Evolutionary conservation across 2,329 filamentous ascomycete species (phyloP).

Genomic region (Zasmidium citrigriseum): DNA sequence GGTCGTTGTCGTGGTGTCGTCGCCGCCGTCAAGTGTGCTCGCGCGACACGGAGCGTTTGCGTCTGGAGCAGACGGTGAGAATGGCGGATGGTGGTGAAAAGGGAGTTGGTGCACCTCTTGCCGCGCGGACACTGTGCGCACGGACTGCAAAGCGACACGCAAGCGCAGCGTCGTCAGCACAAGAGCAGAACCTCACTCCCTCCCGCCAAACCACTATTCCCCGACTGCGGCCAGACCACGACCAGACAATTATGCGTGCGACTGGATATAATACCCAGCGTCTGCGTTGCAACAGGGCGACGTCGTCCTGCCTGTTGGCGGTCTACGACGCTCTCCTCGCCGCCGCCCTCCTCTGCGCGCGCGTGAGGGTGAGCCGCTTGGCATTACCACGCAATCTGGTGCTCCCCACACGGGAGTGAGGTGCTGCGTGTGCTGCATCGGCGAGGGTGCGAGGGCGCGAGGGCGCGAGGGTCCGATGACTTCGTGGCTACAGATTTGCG

Average conservation of each 20-base stretch:
- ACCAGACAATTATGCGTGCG: not conserved
- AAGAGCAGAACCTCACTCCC: too few relatives aligned
- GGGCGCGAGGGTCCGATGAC: not conserved
- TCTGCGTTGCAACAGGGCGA: not conserved
- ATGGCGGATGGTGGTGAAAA: not conserved
- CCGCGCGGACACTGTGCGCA: not conserved
- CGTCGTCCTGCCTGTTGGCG: not conserved
- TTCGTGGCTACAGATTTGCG: not conserved
- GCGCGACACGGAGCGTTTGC: not conserved
- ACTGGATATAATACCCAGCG: not conserved
- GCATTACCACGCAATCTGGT: too few relatives aligned
- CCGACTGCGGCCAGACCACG: not conserved
- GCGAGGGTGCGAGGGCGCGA: too few relatives aligned
- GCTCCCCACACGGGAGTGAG: too few relatives aligned
- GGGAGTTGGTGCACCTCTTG: not conserved
- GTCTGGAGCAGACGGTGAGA: not conserved
- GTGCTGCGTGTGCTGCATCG: too few relatives aligned
- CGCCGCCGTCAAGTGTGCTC: not conserved
- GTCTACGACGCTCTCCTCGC: not conserved
- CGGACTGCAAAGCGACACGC: too few relatives aligned
- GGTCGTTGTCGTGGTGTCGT: not conserved
- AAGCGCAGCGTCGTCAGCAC: too few relatives aligned
- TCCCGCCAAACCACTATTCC: too few relatives aligned
- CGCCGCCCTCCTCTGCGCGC: not conserved
- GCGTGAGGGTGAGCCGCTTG: too few relatives aligned